Conservation (phyloP, 768 basidiomycete species). For the Sarcodon aspratus region DNA sequence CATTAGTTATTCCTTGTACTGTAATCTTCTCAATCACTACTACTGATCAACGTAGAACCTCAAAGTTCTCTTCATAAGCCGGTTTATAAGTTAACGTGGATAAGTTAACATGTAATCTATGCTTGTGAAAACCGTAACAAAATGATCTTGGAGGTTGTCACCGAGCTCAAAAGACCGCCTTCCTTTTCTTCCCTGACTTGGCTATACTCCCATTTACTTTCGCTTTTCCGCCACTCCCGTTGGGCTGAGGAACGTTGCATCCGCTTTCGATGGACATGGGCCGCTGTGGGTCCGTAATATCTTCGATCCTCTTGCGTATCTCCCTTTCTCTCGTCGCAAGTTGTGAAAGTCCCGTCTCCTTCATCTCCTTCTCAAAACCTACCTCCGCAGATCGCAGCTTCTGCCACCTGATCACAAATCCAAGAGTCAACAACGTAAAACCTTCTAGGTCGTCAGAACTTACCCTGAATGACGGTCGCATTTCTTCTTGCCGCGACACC, state of each 20-base stretch:
- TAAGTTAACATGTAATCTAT: too few relatives aligned
- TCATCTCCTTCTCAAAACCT: conserved; percentile 64
- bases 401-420: conserved; percentile 52
- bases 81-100: too few relatives aligned
- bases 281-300: conserved; percentile 31
- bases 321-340: conserved; percentile 71
- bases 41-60: background rate
- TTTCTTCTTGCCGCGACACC: conserved; percentile 65
- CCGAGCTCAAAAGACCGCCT: conserved; percentile 23
- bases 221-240: conserved; percentile 18
- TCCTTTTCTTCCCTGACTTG: conserved; percentile 43
- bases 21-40: conserved; percentile 8
- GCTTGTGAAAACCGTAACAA: too few relatives aligned
- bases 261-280: conserved; percentile 1
- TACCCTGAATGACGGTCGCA: conserved; percentile 77
- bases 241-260: conserved; percentile 8
- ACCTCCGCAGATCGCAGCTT: conserved; percentile 62
- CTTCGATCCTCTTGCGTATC: conserved; percentile 68
- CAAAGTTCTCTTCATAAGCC: too few relatives aligned
- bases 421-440: background rate
- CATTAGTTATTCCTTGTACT: conserved; percentile 7
- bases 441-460: conserved; percentile 10
- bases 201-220: conserved; percentile 22
- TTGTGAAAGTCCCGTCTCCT: conserved; percentile 52
- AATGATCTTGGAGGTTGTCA: too few relatives aligned